Conservation (phyloP, 2,329 filamentous ascomycete species). For the Botrytis aclada region DNA sequence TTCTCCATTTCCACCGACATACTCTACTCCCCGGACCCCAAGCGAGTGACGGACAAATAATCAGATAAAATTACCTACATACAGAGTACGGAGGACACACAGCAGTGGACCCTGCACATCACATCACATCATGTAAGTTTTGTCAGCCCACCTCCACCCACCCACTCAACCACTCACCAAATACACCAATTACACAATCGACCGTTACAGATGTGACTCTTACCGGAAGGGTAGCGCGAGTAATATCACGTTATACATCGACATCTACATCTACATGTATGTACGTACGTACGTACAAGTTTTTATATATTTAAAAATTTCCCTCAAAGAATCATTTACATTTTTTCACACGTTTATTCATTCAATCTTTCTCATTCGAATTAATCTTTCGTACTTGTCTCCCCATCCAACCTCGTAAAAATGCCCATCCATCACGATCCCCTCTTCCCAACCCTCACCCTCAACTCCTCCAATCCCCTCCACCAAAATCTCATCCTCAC, state of each 20-base stretch:
- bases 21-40: too few relatives aligned
- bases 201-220: neutral
- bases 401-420: neutral
- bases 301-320: neutral
- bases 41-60: neutral
- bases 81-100: too few relatives aligned
- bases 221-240: neutral
- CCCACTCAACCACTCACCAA: too few relatives aligned
- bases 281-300: neutral
- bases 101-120: slow-evolving; percentile 5
- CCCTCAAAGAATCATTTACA: neutral
- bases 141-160: neutral
- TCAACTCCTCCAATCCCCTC: neutral
- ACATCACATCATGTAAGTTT: neutral
- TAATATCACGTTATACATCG: neutral
- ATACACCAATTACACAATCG: neutral
- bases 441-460: neutral
- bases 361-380: neutral
- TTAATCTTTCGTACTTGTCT: neutral
- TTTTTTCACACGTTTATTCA: too few relatives aligned
- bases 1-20: too few relatives aligned
- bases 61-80: too few relatives aligned
- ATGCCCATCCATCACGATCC: slow-evolving; percentile 4
- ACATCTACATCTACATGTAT: neutral
- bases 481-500: slow-evolving; percentile 16